phyloP scores from a whole-genome alignment of 345 rosid species.

The Populus ilicifolia region DNA sequence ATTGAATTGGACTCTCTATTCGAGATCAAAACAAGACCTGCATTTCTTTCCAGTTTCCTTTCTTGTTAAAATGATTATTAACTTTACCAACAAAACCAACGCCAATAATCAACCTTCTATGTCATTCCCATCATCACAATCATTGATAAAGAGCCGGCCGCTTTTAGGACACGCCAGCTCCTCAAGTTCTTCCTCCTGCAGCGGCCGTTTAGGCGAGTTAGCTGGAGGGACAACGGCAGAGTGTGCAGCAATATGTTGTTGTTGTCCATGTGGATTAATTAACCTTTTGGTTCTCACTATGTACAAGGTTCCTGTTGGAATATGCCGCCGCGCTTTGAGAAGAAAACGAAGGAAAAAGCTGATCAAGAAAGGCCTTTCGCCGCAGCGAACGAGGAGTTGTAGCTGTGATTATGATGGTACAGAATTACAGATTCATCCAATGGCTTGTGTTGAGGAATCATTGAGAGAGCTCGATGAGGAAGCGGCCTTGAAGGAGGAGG shows the following conservation, averaged over 20 bases:
- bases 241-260: slow-evolving; percentile 44
- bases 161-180: slow-evolving; percentile 1
- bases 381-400: slow-evolving; percentile 12
- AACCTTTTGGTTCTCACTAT: slow-evolving; percentile 30
- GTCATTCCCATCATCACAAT: not conserved
- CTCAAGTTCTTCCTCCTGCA: slow-evolving; percentile 14
- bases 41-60: not conserved
- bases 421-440: slow-evolving; percentile 23
- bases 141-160: slow-evolving; percentile 10
- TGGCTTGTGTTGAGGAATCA: not conserved
- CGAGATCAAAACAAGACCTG: not conserved
- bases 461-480: not conserved
- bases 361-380: slow-evolving; percentile 34
- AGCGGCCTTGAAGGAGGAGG: slow-evolving; percentile 16
- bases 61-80: not conserved
- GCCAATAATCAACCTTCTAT: not conserved
- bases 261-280: slow-evolving; percentile 42
- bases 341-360: slow-evolving; percentile 29
- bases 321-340: slow-evolving; percentile 39
- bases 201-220: slow-evolving; percentile 26
- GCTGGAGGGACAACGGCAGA: slow-evolving; percentile 49
- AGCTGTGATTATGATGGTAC: slow-evolving; percentile 27
- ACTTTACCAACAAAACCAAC: not conserved
- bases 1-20: not conserved
- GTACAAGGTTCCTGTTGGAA: slow-evolving; percentile 40